Evolutionary conservation across 257 asterid species (phyloP).

Genomic region (Parsonsia alboflavescens): DNA sequence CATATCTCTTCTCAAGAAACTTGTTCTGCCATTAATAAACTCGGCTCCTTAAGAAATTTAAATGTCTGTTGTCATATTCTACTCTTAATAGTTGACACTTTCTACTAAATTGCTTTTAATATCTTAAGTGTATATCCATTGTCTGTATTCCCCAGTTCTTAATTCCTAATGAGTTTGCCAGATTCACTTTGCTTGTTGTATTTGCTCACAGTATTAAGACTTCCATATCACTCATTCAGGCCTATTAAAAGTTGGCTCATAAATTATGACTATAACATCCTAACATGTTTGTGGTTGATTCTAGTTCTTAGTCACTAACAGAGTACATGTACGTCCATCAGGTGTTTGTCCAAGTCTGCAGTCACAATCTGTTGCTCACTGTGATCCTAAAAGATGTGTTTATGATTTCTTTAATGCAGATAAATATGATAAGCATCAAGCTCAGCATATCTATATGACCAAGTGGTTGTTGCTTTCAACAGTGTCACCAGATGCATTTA

Average conservation of each 20-base stretch:
- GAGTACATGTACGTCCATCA: slow-evolving; percentile 61
- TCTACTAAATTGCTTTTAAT: neutral
- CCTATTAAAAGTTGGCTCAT: neutral
- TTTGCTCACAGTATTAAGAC: neutral
- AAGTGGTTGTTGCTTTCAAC: slow-evolving; percentile 72
- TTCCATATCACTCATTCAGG: neutral
- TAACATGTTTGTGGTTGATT: slow-evolving; percentile 20
- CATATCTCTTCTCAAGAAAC: neutral
- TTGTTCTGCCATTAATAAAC: neutral
- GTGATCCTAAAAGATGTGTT: neutral
- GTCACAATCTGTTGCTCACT: slow-evolving; percentile 7
- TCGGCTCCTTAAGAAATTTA: neutral
- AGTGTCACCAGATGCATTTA: slow-evolving; percentile 45
- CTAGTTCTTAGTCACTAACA: slow-evolving; percentile 84
- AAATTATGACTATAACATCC: slow-evolving; percentile 10
- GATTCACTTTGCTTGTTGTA: neutral
- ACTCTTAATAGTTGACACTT: neutral
- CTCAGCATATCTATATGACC: slow-evolving; percentile 35
- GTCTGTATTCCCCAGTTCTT: no score
- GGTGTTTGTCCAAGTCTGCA: slow-evolving; percentile 38
- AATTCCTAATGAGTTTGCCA: neutral
- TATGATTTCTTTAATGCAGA: slow-evolving; percentile 30
- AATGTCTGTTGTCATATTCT: neutral
- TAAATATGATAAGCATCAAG: slow-evolving; percentile 30
- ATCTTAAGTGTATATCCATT: neutral